A percentile compares a stretch with the other conserved stretches of the same genome.
Evolutionary conservation across 805 yeast species (phyloP).

Genomic region (Yarrowia keelungensis): DNA sequence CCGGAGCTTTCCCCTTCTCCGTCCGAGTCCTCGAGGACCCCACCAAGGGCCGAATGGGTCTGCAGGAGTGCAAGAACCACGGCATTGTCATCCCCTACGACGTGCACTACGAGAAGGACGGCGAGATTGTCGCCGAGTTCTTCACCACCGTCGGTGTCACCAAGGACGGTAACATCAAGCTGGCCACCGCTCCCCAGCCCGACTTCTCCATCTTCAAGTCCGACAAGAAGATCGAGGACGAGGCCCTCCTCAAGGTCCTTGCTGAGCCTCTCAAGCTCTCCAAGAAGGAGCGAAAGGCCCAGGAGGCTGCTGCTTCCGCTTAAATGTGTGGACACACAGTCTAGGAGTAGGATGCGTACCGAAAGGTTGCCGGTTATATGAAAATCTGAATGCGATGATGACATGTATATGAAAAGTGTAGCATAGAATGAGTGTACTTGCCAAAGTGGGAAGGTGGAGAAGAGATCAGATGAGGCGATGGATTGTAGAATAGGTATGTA

Average conservation of each 20-base stretch:
- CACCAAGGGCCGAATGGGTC: constrained; percentile 74
- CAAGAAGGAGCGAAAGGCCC: constrained; percentile 52
- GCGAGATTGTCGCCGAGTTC: constrained; percentile 70
- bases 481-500: too few relatives aligned
- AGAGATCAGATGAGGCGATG: too few relatives aligned
- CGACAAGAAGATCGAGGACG: constrained; percentile 63
- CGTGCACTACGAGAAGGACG: constrained; percentile 69
- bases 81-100: constrained; percentile 72
- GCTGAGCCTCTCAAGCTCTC: constrained; percentile 59
- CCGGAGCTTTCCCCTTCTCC: constrained; percentile 72
- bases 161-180: constrained; percentile 71
- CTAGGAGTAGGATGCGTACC: background rate
- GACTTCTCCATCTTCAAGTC: constrained; percentile 62
- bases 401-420: background rate
- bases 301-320: constrained; percentile 48
- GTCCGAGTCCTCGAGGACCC: constrained; percentile 71
- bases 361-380: background rate
- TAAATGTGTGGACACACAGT: background rate
- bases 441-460: too few relatives aligned
- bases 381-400: constrained; percentile 19
- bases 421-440: background rate
- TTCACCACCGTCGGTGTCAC: constrained; percentile 79
- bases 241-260: constrained; percentile 56
- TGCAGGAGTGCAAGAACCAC: constrained; percentile 74
- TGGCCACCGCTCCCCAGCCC: constrained; percentile 60